Evolutionary conservation across 2,329 filamentous ascomycete genomes (phyloP).

Genomic region (Colletotrichum kahawae): DNA sequence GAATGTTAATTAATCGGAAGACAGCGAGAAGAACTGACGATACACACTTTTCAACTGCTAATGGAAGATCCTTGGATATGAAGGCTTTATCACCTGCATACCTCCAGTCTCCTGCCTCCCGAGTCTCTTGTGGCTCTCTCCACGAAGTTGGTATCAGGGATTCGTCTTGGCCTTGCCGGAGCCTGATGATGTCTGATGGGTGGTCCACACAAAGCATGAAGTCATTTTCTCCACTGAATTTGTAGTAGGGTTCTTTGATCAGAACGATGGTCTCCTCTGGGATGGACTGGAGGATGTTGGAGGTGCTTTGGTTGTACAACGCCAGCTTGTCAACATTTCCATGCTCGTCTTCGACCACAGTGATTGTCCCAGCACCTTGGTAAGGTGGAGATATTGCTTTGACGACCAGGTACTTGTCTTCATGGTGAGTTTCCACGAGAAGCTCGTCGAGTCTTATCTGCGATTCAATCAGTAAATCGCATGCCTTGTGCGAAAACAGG

Average conservation of each 20-base stretch:
- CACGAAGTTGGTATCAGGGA: background rate
- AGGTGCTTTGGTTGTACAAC: constrained; percentile 41
- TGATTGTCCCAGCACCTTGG: constrained; percentile 36
- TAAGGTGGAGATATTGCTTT: constrained; percentile 34
- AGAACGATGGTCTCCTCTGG: constrained; percentile 36
- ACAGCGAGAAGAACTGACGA: rapidly evolving
- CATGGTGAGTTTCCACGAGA: constrained; percentile 36
- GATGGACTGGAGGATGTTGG: constrained; percentile 34
- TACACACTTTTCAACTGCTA: constrained; percentile 35
- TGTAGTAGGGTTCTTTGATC: constrained; percentile 42
- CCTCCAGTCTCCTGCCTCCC: constrained; percentile 22
- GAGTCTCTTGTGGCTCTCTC: background rate
- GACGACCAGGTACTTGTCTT: constrained; percentile 35
- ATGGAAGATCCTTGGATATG: constrained; percentile 34
- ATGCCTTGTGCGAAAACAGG: background rate
- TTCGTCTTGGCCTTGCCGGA: constrained; percentile 31
- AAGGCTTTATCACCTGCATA: constrained; percentile 26
- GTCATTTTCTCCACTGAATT: constrained; percentile 33
- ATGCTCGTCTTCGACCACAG: constrained; percentile 38
- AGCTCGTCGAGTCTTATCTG: constrained; percentile 35
- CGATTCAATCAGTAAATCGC: background rate
- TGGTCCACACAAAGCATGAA: constrained; percentile 41
- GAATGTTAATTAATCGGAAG: background rate
- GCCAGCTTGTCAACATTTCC: constrained; percentile 41
- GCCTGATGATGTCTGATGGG: constrained; percentile 34